A percentile compares a stretch with the other conserved stretches of the same genome.
Evolutionary conservation across 768 basidiomycete genomes (phyloP).

Genomic region (Naganishia onofrii): DNA sequence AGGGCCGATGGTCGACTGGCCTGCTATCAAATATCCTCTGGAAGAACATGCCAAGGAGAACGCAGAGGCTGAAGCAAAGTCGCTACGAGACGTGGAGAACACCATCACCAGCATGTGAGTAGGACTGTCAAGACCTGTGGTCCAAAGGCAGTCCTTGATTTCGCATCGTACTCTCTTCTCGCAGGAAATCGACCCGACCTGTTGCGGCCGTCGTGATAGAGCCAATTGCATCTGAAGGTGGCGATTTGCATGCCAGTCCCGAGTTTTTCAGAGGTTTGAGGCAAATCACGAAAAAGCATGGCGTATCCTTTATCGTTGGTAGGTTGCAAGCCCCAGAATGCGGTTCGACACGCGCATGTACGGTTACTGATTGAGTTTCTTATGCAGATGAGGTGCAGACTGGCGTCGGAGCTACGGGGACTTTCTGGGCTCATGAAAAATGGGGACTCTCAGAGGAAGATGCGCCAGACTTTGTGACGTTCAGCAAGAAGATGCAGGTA

Average conservation of each 20-base stretch:
- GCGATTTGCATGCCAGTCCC: conserved; percentile 54
- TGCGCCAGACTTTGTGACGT: conserved; percentile 55
- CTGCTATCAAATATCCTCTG: conserved; percentile 54
- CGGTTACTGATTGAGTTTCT: neutral
- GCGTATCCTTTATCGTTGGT: conserved; percentile 53
- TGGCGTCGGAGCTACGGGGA: conserved; percentile 55
- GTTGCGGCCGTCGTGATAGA: conserved; percentile 56
- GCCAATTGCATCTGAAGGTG: conserved; percentile 55
- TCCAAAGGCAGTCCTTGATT: too few species aligned
- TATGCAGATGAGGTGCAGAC: conserved; percentile 53
- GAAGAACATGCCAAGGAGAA: conserved; percentile 51
- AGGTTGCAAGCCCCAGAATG: neutral
- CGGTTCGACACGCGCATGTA: neutral
- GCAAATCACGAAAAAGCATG: conserved; percentile 52
- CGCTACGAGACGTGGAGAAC: conserved; percentile 48
- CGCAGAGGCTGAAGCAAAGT: conserved; percentile 48
- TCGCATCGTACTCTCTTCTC: too few species aligned
- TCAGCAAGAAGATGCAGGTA: conserved; percentile 54
- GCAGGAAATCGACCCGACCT: conserved; percentile 45
- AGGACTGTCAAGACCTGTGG: neutral
- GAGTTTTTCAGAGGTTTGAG: conserved; percentile 53
- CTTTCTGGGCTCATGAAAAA: conserved; percentile 57
- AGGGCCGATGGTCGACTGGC: conserved; percentile 53
- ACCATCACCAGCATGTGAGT: conserved; percentile 31
- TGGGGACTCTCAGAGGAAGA: conserved; percentile 48